A percentile compares a stretch with the other conserved stretches of the same genome.
Conservation (phyloP, 1,284 basidiomycete genomes). For the Dichomitus squalens region DNA sequence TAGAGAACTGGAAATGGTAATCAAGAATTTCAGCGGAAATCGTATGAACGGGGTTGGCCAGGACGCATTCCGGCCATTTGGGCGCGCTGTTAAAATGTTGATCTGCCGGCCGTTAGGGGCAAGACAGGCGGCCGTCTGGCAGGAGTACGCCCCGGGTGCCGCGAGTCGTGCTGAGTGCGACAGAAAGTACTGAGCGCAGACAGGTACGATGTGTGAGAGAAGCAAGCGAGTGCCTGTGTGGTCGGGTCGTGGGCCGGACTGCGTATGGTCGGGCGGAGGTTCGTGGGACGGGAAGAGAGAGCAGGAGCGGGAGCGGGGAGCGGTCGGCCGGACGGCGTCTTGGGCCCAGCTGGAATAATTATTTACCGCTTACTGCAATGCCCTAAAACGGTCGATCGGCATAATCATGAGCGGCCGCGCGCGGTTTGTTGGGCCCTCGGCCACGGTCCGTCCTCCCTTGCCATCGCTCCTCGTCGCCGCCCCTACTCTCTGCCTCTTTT, state of each 20-base stretch:
- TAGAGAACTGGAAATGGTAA: too few species aligned
- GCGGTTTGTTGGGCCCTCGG: constrained; percentile 29
- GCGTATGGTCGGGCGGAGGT: background rate
- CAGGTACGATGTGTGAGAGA: too few species aligned
- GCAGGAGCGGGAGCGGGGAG: constrained; percentile 6
- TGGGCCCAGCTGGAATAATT: constrained; percentile 24
- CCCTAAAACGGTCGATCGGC: constrained; percentile 18
- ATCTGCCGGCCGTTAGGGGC: too few species aligned
- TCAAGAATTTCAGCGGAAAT: too few species aligned
- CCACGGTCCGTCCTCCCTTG: constrained; percentile 29
- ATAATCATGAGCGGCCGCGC: constrained; percentile 24
- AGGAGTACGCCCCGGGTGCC: too few species aligned
- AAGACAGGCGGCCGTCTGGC: background rate
- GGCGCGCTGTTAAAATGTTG: too few species aligned
- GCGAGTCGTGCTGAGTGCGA: too few species aligned
- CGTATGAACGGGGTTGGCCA: too few species aligned
- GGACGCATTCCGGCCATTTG: too few species aligned
- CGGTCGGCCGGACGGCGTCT: constrained; percentile 18
- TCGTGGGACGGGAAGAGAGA: background rate
- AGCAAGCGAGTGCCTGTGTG: background rate
- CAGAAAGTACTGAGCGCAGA: too few species aligned
- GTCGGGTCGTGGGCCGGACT: constrained; percentile 13
- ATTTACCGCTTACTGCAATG: constrained; percentile 11
- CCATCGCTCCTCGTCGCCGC: constrained; percentile 26
- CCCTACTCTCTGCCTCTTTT: constrained; percentile 11